Evolutionary conservation across 805 yeast species (phyloP).

Genomic region (Ogataea kodamae): DNA sequence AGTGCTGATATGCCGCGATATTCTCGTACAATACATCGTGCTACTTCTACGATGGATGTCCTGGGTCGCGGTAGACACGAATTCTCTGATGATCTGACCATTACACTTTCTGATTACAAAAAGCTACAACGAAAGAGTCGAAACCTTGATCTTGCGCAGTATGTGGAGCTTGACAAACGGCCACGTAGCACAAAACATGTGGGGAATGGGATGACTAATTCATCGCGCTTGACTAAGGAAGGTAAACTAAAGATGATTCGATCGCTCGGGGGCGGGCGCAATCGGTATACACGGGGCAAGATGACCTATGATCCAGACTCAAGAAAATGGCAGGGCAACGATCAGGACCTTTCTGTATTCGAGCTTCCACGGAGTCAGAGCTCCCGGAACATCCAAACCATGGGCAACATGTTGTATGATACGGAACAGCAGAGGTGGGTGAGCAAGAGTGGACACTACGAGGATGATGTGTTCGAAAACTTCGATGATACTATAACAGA

Average conservation of each 20-base stretch:
- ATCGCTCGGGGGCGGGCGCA: conserved; percentile 26
- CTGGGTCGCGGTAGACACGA: conserved; percentile 20
- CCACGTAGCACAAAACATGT: conserved; percentile 10
- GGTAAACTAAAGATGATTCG: conserved; percentile 32
- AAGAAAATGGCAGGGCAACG: conserved; percentile 64
- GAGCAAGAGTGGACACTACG: conserved; percentile 40
- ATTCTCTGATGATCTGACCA: conserved; percentile 28
- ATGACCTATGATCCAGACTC: conserved; percentile 54
- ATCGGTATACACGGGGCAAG: conserved; percentile 31
- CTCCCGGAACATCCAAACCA: conserved; percentile 37
- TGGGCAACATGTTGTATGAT: conserved; percentile 60
- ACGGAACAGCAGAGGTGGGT: conserved; percentile 57
- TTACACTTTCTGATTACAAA: conserved; percentile 28
- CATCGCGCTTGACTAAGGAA: conserved; percentile 27
- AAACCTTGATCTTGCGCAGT: conserved; percentile 27
- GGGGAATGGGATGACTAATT: conserved; percentile 15
- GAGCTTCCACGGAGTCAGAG: conserved; percentile 34
- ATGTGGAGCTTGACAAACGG: conserved; percentile 21
- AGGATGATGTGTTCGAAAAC: conserved; percentile 46
- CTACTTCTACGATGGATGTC: conserved; percentile 30
- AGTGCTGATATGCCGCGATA: conserved; percentile 21
- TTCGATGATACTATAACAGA: conserved; percentile 33
- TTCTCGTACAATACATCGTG: conserved; percentile 26
- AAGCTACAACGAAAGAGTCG: conserved; percentile 26
- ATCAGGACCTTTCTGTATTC: conserved; percentile 50